Evolutionary conservation across 2,329 filamentous ascomycete species (phyloP).

Genomic region (Apiospora koreana): DNA sequence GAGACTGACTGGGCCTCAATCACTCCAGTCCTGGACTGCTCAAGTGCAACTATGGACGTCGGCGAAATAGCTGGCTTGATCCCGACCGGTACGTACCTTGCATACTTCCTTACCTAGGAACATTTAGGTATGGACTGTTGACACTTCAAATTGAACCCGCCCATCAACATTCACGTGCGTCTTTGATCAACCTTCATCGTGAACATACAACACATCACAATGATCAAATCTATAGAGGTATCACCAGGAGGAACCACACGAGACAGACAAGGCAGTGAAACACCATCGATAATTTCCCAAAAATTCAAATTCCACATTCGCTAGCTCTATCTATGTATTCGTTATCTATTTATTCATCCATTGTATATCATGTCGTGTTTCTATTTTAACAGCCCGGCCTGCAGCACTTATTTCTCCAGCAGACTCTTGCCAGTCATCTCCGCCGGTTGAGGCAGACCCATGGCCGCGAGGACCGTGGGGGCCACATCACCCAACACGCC

Average conservation of each 20-base stretch:
- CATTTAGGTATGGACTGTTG: no score
- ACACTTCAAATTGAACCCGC: no score
- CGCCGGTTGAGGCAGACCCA: conserved; percentile 87
- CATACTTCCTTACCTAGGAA: no score
- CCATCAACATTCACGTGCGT: no score
- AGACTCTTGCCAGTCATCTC: conserved; percentile 91
- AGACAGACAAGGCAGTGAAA: no score
- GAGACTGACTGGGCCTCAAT: not conserved
- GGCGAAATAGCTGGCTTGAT: not conserved
- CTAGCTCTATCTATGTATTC: conserved; percentile 12
- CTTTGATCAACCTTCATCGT: no score
- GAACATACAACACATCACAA: no score
- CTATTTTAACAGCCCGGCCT: conserved; percentile 6
- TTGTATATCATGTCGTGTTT: conserved; percentile 12
- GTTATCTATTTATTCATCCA: not conserved
- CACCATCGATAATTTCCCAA: conserved; percentile 18
- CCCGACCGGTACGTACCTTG: not conserved
- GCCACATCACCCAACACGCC: conserved; percentile 97
- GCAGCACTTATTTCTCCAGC: conserved; percentile 64
- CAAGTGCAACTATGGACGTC: not conserved
- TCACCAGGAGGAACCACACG: no score
- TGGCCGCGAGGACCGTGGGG: conserved; percentile 85
- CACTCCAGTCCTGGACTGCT: no score
- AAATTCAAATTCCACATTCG: conserved; percentile 11
- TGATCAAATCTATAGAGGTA: no score